phyloP scores from a whole-genome alignment of 2,329 filamentous ascomycete genomes.

The Neonectria ditissima region DNA sequence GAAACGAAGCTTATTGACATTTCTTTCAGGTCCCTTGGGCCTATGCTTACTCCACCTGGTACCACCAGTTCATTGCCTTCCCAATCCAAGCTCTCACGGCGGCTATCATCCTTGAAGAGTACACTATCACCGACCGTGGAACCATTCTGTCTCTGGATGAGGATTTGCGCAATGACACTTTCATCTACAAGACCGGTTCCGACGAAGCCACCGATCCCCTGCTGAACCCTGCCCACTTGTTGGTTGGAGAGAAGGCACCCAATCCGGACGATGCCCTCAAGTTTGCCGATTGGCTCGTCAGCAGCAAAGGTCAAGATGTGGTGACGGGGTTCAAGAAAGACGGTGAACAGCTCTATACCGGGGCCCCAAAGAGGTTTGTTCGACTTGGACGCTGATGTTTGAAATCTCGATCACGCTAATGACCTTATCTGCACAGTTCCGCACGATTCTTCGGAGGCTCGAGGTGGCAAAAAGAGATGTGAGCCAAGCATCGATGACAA shows the following conservation, averaged over 20 bases:
- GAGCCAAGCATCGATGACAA: too few species aligned
- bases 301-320: slow-evolving; percentile 30
- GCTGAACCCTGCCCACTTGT: slow-evolving; percentile 57
- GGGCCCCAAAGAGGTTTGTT: slow-evolving; percentile 18
- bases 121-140: slow-evolving; percentile 60
- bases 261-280: slow-evolving; percentile 25
- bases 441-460: too few species aligned
- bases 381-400: too few species aligned
- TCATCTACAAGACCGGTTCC: slow-evolving; percentile 52
- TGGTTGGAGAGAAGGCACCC: slow-evolving; percentile 25
- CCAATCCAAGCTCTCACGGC: slow-evolving; percentile 58
- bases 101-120: slow-evolving; percentile 56
- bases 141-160: slow-evolving; percentile 56
- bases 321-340: slow-evolving; percentile 34
- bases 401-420: too few species aligned
- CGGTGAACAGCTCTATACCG: slow-evolving; percentile 28
- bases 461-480: too few species aligned
- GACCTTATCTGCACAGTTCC: too few species aligned
- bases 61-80: slow-evolving; percentile 59
- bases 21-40: slow-evolving; percentile 54
- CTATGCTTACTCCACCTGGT: slow-evolving; percentile 58
- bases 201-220: slow-evolving; percentile 53
- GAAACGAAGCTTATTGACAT: background rate
- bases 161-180: slow-evolving; percentile 48
- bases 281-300: slow-evolving; percentile 36